Evolutionary conservation across 306 rosid species (phyloP).

Genomic region (Quercus ilex): DNA sequence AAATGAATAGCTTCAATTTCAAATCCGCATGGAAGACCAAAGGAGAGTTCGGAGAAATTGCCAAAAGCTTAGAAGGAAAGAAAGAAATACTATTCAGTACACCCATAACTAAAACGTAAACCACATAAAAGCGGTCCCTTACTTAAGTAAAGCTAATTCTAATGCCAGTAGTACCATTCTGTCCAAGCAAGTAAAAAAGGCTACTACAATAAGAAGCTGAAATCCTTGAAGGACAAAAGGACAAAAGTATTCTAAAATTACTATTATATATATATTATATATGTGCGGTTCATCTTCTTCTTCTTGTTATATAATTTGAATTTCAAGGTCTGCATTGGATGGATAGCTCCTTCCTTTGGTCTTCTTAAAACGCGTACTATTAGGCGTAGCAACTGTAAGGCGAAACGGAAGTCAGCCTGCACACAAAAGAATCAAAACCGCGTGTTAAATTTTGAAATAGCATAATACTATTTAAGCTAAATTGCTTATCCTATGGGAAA

Average conservation of each 20-base stretch:
- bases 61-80: neutral
- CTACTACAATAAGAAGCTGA: neutral
- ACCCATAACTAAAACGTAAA: constrained; percentile 7
- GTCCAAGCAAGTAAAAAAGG: neutral
- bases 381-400: constrained; percentile 17
- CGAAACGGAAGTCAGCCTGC: constrained; percentile 25
- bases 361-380: neutral
- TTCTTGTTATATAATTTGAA: neutral
- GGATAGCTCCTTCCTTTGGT: neutral
- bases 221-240: neutral
- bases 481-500: too few species aligned
- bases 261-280: neutral
- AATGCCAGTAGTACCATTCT: neutral
- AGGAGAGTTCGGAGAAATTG: neutral
- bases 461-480: too few species aligned
- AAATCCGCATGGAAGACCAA: neutral
- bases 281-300: neutral
- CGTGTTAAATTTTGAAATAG: neutral
- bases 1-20: constrained; percentile 1
- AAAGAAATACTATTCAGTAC: neutral
- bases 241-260: neutral
- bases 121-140: neutral
- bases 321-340: too few species aligned
- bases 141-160: neutral
- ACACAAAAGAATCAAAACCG: neutral